These are phyloP conservation scores for Lichenothelia convexa DNA, from an alignment of 495 filamentous ascomycete genomes.

Conservation along the genomic window DNA sequence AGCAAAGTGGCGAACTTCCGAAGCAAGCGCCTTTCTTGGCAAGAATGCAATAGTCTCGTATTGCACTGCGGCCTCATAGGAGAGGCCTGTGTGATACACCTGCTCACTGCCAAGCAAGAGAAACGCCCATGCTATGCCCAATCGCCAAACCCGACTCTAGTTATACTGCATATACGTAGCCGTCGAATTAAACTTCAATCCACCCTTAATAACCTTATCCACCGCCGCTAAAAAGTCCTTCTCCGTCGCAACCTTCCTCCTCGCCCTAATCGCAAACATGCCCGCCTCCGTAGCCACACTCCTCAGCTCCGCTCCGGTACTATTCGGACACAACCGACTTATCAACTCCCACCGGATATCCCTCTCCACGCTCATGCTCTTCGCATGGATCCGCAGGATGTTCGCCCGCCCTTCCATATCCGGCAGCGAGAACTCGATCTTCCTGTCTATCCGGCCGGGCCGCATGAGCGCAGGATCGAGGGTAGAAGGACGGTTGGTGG, in stretches of 20 bases:
- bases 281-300: slow-evolving; percentile 98
- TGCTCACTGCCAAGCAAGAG: too few species aligned
- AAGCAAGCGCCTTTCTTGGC: too few species aligned
- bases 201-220: slow-evolving; percentile 99
- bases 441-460: slow-evolving; percentile 92
- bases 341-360: slow-evolving; percentile 99
- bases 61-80: too few species aligned
- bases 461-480: slow-evolving; percentile 93
- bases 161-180: slow-evolving; percentile 99
- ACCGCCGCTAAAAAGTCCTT: slow-evolving; percentile 97
- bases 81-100: too few species aligned
- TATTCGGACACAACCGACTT: slow-evolving; percentile 87
- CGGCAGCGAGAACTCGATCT: slow-evolving; percentile 95
- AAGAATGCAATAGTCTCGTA: too few species aligned
- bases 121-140: too few species aligned
- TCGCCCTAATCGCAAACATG: slow-evolving; percentile 94
- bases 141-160: slow-evolving; percentile 31
- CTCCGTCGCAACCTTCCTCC: slow-evolving; percentile 95
- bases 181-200: slow-evolving; percentile 97
- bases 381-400: slow-evolving; percentile 94
- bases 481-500: slow-evolving; percentile 91
- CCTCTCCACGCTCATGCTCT: slow-evolving; percentile 98
- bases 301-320: slow-evolving; percentile 81
- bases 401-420: slow-evolving; percentile 94
- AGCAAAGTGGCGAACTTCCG: too few species aligned